phyloP scores from a whole-genome alignment of 345 rosid genomes.

The Euphorbia lathyris region DNA sequence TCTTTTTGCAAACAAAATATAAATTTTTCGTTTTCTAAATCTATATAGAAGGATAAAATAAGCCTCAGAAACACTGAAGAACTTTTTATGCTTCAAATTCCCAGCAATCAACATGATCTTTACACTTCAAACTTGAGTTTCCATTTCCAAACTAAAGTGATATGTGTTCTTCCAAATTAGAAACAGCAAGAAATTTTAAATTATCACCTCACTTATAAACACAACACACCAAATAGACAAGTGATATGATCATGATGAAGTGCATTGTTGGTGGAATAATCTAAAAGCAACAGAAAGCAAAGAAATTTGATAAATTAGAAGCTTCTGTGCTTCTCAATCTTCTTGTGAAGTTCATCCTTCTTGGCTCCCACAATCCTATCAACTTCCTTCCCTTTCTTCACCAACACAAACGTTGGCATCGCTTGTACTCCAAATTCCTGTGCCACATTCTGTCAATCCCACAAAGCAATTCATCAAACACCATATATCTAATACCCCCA shows the following conservation, averaged over 20 bases:
- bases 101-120: too few species aligned
- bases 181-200: background rate
- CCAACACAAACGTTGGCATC: conserved; percentile 91
- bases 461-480: conserved; percentile 4
- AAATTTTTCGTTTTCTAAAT: background rate
- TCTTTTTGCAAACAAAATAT: too few species aligned
- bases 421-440: conserved; percentile 63
- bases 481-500: background rate
- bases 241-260: background rate
- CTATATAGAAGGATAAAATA: background rate
- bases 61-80: too few species aligned
- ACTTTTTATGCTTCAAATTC: background rate
- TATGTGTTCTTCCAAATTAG: background rate
- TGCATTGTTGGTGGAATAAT: background rate
- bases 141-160: background rate
- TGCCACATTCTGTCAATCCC: conserved; percentile 56
- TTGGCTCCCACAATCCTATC: conserved; percentile 62
- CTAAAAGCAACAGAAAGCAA: background rate
- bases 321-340: conserved; percentile 40
- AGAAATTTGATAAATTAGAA: conserved; percentile 6
- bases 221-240: background rate
- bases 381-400: conserved; percentile 70
- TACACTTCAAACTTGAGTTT: background rate
- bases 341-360: conserved; percentile 59
- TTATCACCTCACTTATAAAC: background rate